These are phyloP conservation scores for Populus deltoides DNA, from an alignment of 345 rosid species.

Conservation along the genomic window DNA sequence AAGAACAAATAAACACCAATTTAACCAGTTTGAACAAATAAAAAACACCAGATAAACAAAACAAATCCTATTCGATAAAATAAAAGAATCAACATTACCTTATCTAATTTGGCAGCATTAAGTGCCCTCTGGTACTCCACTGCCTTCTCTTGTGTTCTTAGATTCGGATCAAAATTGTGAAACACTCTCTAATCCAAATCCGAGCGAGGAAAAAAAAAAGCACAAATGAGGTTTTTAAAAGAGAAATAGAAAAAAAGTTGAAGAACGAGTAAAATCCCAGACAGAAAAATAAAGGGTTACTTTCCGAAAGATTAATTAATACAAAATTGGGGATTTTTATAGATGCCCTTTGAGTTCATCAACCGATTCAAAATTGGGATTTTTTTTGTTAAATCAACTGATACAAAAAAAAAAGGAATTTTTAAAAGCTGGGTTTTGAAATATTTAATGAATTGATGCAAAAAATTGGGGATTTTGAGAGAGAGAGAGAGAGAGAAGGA, in stretches of 20 bases:
- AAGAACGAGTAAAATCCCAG: background rate
- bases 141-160: constrained; percentile 82
- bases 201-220: background rate
- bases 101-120: constrained; percentile 88
- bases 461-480: background rate
- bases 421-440: background rate
- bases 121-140: constrained; percentile 83
- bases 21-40: background rate
- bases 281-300: background rate
- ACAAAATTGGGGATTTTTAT: background rate
- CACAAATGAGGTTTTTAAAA: background rate
- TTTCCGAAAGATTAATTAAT: background rate
- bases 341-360: no score
- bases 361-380: background rate
- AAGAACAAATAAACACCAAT: background rate
- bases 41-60: background rate
- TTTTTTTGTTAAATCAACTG: background rate
- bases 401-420: background rate
- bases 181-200: constrained; percentile 60
- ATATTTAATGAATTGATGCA: background rate
- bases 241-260: background rate
- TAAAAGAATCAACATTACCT: constrained; percentile 35
- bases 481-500: background rate
- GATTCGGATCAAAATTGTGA: constrained; percentile 76
- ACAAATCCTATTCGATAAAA: background rate